phyloP scores from a whole-genome alignment of 2,329 filamentous ascomycete species.

The Tolypocladium endophyticum region DNA sequence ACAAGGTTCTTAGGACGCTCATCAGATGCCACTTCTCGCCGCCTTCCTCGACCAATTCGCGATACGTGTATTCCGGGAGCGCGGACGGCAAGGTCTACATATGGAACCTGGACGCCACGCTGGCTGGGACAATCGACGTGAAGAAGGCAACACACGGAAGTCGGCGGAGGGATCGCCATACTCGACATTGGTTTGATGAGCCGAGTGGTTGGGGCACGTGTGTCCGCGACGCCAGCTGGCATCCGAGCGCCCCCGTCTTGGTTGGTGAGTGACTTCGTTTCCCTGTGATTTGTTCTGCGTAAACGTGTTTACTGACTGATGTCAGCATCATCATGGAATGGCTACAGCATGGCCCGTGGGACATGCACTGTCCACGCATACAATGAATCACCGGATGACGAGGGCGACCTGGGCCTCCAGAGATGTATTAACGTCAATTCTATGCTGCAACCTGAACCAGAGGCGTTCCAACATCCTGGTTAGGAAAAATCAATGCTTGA shows the following conservation, averaged over 20 bases:
- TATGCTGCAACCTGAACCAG: slow-evolving; percentile 34
- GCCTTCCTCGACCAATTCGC: slow-evolving; percentile 70
- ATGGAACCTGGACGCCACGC: slow-evolving; percentile 86
- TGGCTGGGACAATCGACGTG: slow-evolving; percentile 71
- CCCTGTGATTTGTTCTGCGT: neutral
- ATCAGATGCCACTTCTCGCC: slow-evolving; percentile 96
- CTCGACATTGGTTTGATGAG: slow-evolving; percentile 47
- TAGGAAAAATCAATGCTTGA: neutral
- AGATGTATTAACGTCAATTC: slow-evolving; percentile 53
- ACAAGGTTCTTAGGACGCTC: slow-evolving; percentile 77
- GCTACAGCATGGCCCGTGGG: slow-evolving; percentile 59
- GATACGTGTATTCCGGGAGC: slow-evolving; percentile 89
- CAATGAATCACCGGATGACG: slow-evolving; percentile 54
- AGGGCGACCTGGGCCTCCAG: slow-evolving; percentile 51
- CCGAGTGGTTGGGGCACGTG: slow-evolving; percentile 60
- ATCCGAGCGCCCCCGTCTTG: slow-evolving; percentile 72
- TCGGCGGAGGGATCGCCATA: slow-evolving; percentile 42
- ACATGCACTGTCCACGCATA: slow-evolving; percentile 72
- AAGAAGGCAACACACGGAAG: slow-evolving; percentile 55
- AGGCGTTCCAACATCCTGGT: slow-evolving; percentile 8
- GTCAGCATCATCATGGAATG: slow-evolving; percentile 72
- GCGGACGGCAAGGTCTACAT: slow-evolving; percentile 83
- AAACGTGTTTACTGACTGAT: neutral
- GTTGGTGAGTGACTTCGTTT: slow-evolving; percentile 37
- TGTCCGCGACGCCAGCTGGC: slow-evolving; percentile 84